phyloP scores from a whole-genome alignment of 1,284 basidiomycete genomes.

The Malassezia globosa region DNA sequence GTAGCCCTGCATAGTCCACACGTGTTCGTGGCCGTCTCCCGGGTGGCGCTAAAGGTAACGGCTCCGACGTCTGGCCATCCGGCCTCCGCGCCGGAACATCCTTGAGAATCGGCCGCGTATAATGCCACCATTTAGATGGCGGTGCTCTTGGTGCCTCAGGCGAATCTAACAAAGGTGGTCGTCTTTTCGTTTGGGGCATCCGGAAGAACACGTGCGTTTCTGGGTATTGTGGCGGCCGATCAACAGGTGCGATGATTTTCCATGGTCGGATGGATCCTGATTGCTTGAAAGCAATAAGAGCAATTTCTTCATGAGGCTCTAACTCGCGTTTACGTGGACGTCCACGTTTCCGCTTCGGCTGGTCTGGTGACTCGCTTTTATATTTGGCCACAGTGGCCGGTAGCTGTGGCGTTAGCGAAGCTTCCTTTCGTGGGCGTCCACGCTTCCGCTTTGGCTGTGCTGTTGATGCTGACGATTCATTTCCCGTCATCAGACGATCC shows the following conservation, averaged over 20 bases:
- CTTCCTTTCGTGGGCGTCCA: conserved; percentile 5
- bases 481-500: conserved; percentile 4
- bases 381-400: too few relatives aligned
- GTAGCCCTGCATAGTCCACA: conserved; percentile 2
- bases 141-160: conserved; percentile 4
- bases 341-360: conserved; percentile 8
- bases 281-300: conserved; percentile 6
- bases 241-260: background rate
- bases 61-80: conserved; percentile 9
- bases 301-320: conserved; percentile 1
- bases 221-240: conserved; percentile 15
- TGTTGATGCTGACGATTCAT: background rate
- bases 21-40: conserved; percentile 9
- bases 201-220: conserved; percentile 15
- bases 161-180: conserved; percentile 3
- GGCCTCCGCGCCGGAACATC: conserved; percentile 1
- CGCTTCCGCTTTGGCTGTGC: conserved; percentile 5
- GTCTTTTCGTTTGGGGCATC: background rate
- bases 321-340: conserved; percentile 12
- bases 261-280: conserved; percentile 6
- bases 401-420: too few relatives aligned
- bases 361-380: background rate
- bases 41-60: background rate
- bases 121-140: conserved; percentile 9
- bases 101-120: conserved; percentile 1